Base-by-base conservation (phyloP, 148 eudicot genomes). In the Simmondsia chinensis region DNA sequence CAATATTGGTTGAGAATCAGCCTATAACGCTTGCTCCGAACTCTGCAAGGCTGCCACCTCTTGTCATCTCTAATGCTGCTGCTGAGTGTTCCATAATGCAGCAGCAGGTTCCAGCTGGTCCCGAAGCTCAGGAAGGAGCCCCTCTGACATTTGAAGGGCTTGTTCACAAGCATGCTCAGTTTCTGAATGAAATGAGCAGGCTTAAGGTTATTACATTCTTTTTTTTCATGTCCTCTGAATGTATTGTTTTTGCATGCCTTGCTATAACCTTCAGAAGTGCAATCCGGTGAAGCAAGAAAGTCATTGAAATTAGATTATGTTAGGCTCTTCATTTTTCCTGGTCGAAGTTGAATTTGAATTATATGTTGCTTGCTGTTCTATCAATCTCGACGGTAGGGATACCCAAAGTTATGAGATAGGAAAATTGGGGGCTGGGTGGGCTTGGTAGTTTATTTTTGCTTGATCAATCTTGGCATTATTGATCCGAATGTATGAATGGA, bases 11-110 rank as follows among this genome's bases (percentile, higher is more conserved):
- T 21, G 99, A 93, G 74, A 76, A 77, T 50, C 87, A 77, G 56
- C 75, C 94, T 18, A 86, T 93, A 25, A 93, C 96, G 23, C 89
- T 93, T 51, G 89, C 99, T 64, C 94, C 99, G 49, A 93, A 93
- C 48, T 82, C 99, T 57, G 99, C 94, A 23, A 77, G 81, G 60
- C 74, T 93, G 47, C 83, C 80, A 27, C 70, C 94, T 44, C 70
- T 93, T 52, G 54, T 82, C 33, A 71, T 55, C 14, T 42, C 89
- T 30, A 66, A 68, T 59, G 41, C 68, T 57, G 66, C 54, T 52
- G 59, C 89, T 5, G 89, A 86, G 59, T 32, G 50, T 47, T 70
- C 89, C 51, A 71, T 66, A 19, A 66, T 69, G 65, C 83, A 76
- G 66, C 77, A 82, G 34, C 76, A 82, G 75, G 60, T 69, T 43